Evolutionary conservation across 2,329 filamentous ascomycete species (phyloP).

Genomic region (Arthroderma uncinatum): DNA sequence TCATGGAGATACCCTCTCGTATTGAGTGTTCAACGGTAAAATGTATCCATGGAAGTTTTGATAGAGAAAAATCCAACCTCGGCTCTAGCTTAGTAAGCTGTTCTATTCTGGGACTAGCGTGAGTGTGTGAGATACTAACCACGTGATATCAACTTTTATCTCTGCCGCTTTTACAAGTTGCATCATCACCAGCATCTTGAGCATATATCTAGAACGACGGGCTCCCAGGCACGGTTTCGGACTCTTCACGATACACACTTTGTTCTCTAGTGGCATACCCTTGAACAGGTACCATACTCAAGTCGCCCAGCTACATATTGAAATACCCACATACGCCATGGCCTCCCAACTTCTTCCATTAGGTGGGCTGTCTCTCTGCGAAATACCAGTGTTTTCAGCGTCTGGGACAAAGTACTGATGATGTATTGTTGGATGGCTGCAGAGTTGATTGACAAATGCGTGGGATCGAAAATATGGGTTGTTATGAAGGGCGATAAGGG

Average conservation of each 20-base stretch:
- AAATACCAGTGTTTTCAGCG: not conserved
- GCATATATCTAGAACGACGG: not conserved
- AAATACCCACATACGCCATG: conserved; percentile 30
- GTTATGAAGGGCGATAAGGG: conserved; percentile 99
- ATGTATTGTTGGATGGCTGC: conserved; percentile 9
- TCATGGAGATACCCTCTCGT: no score
- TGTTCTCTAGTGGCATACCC: not conserved
- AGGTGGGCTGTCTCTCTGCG: conserved; percentile 37
- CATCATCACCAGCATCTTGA: not conserved
- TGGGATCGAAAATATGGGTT: conserved; percentile 95
- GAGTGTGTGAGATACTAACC: not conserved
- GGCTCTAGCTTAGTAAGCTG: not conserved
- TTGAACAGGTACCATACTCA: not conserved
- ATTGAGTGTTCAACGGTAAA: no score
- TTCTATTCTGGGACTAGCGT: not conserved
- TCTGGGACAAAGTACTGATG: conserved; percentile 16
- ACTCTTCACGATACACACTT: not conserved
- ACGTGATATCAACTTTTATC: not conserved
- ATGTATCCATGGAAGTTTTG: no score
- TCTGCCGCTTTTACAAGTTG: not conserved
- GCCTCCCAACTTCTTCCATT: conserved; percentile 63
- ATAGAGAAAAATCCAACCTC: no score
- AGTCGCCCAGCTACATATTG: not conserved
- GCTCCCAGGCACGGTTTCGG: no score
- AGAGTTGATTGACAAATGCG: conserved; percentile 99